These are phyloP conservation scores for Rubroshorea leprosula DNA, from an alignment of 345 rosid species.

Conservation along the genomic window DNA sequence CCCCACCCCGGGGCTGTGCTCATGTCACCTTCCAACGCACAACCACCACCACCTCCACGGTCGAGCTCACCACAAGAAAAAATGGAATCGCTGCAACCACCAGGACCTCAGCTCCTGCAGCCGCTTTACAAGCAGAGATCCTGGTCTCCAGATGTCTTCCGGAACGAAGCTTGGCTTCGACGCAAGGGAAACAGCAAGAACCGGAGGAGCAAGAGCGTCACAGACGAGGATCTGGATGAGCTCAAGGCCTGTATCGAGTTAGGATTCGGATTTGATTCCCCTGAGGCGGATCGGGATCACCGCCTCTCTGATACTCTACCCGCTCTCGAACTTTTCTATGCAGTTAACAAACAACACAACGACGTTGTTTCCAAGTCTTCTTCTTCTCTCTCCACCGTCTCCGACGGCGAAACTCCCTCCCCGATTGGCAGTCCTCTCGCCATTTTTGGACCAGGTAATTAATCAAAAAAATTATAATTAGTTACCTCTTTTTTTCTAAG, in stretches of 20 bases:
- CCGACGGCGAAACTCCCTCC: slow-evolving; percentile 45
- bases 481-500: no score
- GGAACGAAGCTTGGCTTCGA: slow-evolving; percentile 84
- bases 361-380: slow-evolving; percentile 42
- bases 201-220: slow-evolving; percentile 66
- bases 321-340: slow-evolving; percentile 70
- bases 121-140: slow-evolving; percentile 70
- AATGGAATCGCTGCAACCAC: background rate
- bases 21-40: slow-evolving; percentile 13
- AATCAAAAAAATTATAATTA: no score
- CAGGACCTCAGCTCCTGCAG: slow-evolving; percentile 16
- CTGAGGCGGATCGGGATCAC: slow-evolving; percentile 60
- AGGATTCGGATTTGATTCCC: slow-evolving; percentile 82
- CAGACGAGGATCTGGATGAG: slow-evolving; percentile 87
- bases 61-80: background rate
- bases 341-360: slow-evolving; percentile 63
- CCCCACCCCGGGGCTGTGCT: no score
- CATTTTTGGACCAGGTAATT: slow-evolving; percentile 44
- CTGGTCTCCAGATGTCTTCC: slow-evolving; percentile 80
- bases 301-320: slow-evolving; percentile 80
- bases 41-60: slow-evolving; percentile 7
- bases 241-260: slow-evolving; percentile 85
- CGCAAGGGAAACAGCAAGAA: slow-evolving; percentile 49
- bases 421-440: slow-evolving; percentile 55
- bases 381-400: slow-evolving; percentile 33